A percentile compares a stretch with the other conserved stretches of the same genome.
These are phyloP conservation scores for Talaromyces proteolyticus DNA, from an alignment of 495 filamentous ascomycete species.

Conservation along the genomic window DNA sequence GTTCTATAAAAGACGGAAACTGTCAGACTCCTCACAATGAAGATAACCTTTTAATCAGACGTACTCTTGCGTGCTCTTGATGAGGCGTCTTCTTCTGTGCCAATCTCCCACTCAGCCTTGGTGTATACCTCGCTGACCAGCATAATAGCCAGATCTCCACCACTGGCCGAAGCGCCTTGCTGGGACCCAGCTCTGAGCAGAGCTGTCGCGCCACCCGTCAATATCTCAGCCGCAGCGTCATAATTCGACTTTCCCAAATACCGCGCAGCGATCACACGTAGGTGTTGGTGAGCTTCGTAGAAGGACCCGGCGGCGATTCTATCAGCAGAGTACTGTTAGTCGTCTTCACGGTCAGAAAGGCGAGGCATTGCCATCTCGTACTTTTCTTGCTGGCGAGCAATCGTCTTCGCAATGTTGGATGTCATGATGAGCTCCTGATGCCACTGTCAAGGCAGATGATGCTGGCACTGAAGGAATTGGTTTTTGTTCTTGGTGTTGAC, in stretches of 20 bases:
- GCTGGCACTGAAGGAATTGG: no score
- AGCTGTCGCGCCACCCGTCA: constrained; percentile 76
- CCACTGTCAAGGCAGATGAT: no score
- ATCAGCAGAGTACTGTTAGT: constrained; percentile 9
- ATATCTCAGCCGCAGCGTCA: constrained; percentile 75
- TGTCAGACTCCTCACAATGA: not conserved
- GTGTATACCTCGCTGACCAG: constrained; percentile 84
- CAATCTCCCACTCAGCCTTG: constrained; percentile 70
- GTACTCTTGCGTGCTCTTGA: constrained; percentile 38
- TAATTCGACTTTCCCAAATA: constrained; percentile 85
- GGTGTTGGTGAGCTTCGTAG: constrained; percentile 98
- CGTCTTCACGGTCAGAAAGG: not conserved
- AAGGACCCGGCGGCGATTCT: constrained; percentile 89
- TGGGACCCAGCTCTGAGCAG: constrained; percentile 73
- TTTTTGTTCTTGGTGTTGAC: no score
- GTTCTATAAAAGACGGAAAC: constrained; percentile 27
- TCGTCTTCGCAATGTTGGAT: constrained; percentile 67
- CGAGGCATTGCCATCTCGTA: constrained; percentile 21
- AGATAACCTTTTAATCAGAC: constrained; percentile 5
- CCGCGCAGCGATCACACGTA: constrained; percentile 85
- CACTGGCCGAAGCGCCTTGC: constrained; percentile 73
- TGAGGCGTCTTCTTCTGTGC: constrained; percentile 45
- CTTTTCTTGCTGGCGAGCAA: constrained; percentile 66
- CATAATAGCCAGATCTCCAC: constrained; percentile 81
- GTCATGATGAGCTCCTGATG: constrained; percentile 46